Percentiles rank a stretch among this genome's conserved stretches.
Evolutionary conservation across 1,284 basidiomycete genomes (phyloP).

Genomic region (Tylopilus orsonianus): DNA sequence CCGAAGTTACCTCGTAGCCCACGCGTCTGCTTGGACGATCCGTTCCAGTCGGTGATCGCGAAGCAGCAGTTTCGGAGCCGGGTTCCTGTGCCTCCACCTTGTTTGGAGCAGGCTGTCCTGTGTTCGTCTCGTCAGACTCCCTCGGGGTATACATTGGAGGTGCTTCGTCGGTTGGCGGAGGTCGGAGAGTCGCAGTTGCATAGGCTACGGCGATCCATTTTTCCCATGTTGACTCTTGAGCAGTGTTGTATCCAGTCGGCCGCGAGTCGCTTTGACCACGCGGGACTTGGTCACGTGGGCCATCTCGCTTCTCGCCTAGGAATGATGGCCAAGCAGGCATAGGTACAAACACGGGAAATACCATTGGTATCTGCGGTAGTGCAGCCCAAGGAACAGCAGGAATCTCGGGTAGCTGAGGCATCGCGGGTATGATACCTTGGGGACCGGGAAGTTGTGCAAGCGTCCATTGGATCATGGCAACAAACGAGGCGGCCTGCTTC

Average conservation of each 20-base stretch:
- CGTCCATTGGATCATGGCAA: slow-evolving; percentile 73
- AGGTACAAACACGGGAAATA: slow-evolving; percentile 78
- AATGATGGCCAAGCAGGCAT: slow-evolving; percentile 67
- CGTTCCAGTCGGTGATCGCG: slow-evolving; percentile 7
- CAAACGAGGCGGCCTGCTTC: slow-evolving; percentile 68
- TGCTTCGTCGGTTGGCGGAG: slow-evolving; percentile 49
- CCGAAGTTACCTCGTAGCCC: slow-evolving; percentile 50
- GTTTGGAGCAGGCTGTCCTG: slow-evolving; percentile 15
- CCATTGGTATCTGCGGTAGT: slow-evolving; percentile 70
- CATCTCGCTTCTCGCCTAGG: slow-evolving; percentile 47
- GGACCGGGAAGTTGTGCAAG: slow-evolving; percentile 67
- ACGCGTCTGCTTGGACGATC: slow-evolving; percentile 36
- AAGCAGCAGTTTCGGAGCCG: slow-evolving; percentile 14
- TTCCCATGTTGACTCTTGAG: slow-evolving; percentile 72
- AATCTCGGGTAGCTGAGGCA: slow-evolving; percentile 54
- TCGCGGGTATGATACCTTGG: slow-evolving; percentile 52
- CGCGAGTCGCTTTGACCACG: slow-evolving; percentile 37
- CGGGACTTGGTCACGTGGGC: slow-evolving; percentile 29
- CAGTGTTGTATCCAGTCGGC: slow-evolving; percentile 40
- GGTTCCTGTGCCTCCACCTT: slow-evolving; percentile 8
- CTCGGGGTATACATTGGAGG: slow-evolving; percentile 72
- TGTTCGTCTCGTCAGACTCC: slow-evolving; percentile 30
- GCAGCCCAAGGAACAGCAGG: slow-evolving; percentile 63
- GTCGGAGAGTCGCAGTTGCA: slow-evolving; percentile 46
- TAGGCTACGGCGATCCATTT: slow-evolving; percentile 63